A percentile compares a stretch with the other conserved stretches of the same genome.
Conservation (phyloP, 1,284 basidiomycete genomes). For the Puccinia hordei region DNA sequence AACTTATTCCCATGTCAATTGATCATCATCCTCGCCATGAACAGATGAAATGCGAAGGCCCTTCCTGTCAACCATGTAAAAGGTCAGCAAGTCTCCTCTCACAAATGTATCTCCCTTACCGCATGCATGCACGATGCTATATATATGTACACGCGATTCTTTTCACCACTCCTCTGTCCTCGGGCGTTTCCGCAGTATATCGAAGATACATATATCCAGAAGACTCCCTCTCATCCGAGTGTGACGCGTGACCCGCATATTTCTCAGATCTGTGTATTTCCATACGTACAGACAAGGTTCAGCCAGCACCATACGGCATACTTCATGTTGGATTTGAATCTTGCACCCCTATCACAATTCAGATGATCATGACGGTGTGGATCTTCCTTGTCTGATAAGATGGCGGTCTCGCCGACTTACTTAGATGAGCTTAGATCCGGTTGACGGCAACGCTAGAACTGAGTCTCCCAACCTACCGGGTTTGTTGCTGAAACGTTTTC, state of each 20-base stretch:
- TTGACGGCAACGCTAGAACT: neutral
- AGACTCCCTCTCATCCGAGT: neutral
- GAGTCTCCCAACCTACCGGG: too few relatives aligned
- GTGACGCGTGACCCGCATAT: neutral
- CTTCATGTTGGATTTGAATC: neutral
- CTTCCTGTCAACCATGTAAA: slow-evolving; percentile 24
- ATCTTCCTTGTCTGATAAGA: neutral
- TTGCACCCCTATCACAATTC: neutral
- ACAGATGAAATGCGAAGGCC: slow-evolving; percentile 46
- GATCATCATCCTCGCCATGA: neutral
- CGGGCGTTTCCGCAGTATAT: slow-evolving; percentile 19
- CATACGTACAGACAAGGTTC: neutral
- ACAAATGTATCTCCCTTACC: slow-evolving; percentile 16
- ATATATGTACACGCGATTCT: neutral
- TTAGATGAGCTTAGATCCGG: neutral
- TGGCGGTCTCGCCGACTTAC: neutral
- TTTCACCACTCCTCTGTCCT: slow-evolving; percentile 18
- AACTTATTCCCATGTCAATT: neutral
- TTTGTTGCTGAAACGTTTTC: neutral
- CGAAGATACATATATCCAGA: neutral
- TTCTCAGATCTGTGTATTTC: neutral
- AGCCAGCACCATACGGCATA: neutral
- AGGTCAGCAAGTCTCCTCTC: slow-evolving; percentile 22
- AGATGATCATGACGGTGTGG: neutral
- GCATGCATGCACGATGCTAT: neutral